phyloP scores from a whole-genome alignment of 2,329 filamentous ascomycete genomes.

The Juglanconis sp. region DNA sequence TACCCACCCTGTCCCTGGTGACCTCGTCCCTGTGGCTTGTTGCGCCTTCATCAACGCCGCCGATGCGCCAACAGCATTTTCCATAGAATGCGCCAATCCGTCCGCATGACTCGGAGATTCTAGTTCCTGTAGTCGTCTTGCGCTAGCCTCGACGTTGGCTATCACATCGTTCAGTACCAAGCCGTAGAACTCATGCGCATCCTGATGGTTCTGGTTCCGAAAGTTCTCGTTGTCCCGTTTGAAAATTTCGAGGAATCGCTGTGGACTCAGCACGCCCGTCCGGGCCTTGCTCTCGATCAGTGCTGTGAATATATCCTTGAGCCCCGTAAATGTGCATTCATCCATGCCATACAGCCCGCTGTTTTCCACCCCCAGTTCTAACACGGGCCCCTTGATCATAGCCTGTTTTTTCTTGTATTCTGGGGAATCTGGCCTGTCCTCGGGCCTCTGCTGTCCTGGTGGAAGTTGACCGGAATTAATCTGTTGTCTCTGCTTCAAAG shows the following conservation, averaged over 20 bases:
- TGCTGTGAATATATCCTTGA: conserved; percentile 95
- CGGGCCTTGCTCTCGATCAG: conserved; percentile 77
- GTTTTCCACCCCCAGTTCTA: conserved; percentile 78
- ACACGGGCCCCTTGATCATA: conserved; percentile 47
- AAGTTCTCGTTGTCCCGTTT: conserved; percentile 97
- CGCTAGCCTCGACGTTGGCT: conserved; percentile 86
- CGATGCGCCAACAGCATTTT: conserved; percentile 37
- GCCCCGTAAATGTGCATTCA: conserved; percentile 87
- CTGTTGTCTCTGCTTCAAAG: conserved; percentile 53
- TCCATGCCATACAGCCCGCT: conserved; percentile 82
- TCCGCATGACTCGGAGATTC: conserved; percentile 37
- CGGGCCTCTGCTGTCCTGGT: conserved; percentile 60
- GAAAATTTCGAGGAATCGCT: conserved; percentile 90
- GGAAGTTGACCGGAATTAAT: conserved; percentile 53
- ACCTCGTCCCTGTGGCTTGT: conserved; percentile 42
- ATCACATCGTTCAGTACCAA: conserved; percentile 95
- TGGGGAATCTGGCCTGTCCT: conserved; percentile 90
- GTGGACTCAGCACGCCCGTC: conserved; percentile 86
- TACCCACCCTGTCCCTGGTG: conserved; percentile 78
- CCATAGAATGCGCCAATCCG: conserved; percentile 50
- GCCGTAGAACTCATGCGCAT: conserved; percentile 96
- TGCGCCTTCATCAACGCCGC: conserved; percentile 27
- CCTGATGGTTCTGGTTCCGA: conserved; percentile 93
- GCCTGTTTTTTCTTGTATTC: conserved; percentile 98
- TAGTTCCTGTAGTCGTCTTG: conserved; percentile 59